Percentiles rank a stretch among this genome's conserved stretches.
Conservation (phyloP, 2,329 filamentous ascomycete species). For the Pestalotiopsis sp. region DNA sequence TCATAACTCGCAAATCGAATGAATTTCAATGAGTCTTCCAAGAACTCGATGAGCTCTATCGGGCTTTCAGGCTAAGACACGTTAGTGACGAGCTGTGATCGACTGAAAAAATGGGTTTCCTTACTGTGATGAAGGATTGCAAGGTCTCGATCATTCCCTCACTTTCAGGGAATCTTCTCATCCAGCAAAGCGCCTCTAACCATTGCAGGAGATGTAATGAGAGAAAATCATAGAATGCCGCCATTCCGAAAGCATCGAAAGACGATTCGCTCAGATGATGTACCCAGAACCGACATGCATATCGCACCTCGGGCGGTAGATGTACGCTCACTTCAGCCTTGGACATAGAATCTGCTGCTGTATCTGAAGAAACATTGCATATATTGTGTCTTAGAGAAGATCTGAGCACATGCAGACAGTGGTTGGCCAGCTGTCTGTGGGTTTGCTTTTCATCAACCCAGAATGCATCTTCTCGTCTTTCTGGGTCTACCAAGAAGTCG, state of each 20-base stretch:
- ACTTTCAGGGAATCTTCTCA: no score
- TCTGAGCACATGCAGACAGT: constrained; percentile 16
- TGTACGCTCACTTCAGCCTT: constrained; percentile 21
- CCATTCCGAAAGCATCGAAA: neutral
- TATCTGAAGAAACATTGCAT: constrained; percentile 28
- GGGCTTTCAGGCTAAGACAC: no score
- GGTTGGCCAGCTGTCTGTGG: neutral
- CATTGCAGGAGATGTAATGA: no score
- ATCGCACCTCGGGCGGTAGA: constrained; percentile 35
- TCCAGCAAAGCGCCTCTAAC: no score
- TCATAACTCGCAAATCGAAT: no score
- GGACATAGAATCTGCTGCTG: constrained; percentile 24
- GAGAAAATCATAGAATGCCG: no score
- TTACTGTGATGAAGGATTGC: no score
- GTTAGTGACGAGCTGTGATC: no score
- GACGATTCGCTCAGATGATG: constrained; percentile 34
- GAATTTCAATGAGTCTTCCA: no score
- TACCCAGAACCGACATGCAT: constrained; percentile 44
- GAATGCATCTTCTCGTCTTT: neutral
- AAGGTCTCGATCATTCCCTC: no score
- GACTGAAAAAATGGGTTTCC: no score
- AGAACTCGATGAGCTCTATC: no score
- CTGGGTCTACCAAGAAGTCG: constrained; percentile 11
- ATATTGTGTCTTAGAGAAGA: constrained; percentile 28
- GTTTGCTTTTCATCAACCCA: constrained; percentile 3